Evolutionary conservation across 225 moss, liverwort and hornwort species (phyloP), one percentile per base, ranked within the genome.

Genomic region (Climacium dendroides): DNA sequence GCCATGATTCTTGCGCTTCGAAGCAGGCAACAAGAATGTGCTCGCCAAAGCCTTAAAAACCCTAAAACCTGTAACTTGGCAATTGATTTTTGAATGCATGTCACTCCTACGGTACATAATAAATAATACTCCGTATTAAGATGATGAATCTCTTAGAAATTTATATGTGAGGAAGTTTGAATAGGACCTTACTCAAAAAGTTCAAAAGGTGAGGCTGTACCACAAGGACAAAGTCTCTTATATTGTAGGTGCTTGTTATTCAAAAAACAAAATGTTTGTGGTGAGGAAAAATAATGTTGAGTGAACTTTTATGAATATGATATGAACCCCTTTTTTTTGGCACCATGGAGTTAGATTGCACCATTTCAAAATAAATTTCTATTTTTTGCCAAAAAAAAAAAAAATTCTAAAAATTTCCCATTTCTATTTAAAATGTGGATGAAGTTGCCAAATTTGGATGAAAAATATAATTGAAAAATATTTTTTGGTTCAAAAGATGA

Each of bases 121-220:
- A n/a, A n/a, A n/a, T n/a, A n/a, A n/a, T n/a, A n/a, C n/a, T n/a
- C n/a, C n/a, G n/a, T n/a, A 28, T 39, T 45, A 28, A 16, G 47
- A 6, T 73, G 29, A 18, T 47, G 10, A 47, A 73, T 17, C 29
- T 72, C 11, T 19, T 48, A 30, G 47, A 73, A 29, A 47, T 47
- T 73, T 47, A 6, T n/a, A n/a, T 18, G 4, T 11, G 11, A 74
- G 3, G 19, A 74, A 50, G 2, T 19, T 73, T 11, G 47, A 47
- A 2, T 17, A 45, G 29, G 48, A 74, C 1, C 48, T 47, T 30
- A 11, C 2, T 48, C 0, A 0, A 48, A 16, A 48, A 32, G n/a
- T n/a, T n/a, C n/a, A n/a, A n/a, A n/a, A n/a, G n/a, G 7, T 4
- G 3, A 74, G 12, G 19, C 1, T 1, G 0, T 19, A 0, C 6